Percentiles rank a stretch among this genome's conserved stretches.
Conservation (phyloP, 352 stramenopile genomes). For the Globisporangium okanoganense region DNA sequence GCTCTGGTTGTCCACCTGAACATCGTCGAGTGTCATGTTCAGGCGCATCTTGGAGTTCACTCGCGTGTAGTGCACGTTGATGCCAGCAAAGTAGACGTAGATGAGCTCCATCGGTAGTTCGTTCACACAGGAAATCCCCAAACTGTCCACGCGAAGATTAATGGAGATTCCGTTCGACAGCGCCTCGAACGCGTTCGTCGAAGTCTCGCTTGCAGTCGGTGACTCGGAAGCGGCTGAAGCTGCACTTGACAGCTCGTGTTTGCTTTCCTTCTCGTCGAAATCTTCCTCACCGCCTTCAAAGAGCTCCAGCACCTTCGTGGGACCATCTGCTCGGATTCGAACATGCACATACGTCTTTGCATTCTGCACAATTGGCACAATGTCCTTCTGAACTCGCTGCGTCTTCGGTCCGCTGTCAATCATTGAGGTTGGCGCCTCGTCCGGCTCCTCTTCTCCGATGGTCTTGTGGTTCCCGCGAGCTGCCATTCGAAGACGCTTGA, state of each 20-base stretch:
- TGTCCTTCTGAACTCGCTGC: constrained; percentile 29
- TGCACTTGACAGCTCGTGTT: constrained; percentile 68
- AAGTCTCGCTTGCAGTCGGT: constrained; percentile 70
- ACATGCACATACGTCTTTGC: constrained; percentile 87
- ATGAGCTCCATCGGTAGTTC: constrained; percentile 82
- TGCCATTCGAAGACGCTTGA: constrained; percentile 60
- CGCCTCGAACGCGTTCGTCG: constrained; percentile 64
- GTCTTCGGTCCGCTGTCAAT: constrained; percentile 25
- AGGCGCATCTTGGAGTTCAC: constrained; percentile 83
- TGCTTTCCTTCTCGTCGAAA: constrained; percentile 78
- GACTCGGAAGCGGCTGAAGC: constrained; percentile 61
- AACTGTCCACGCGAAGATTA: constrained; percentile 66
- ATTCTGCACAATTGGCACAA: constrained; percentile 50
- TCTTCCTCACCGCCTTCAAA: constrained; percentile 88
- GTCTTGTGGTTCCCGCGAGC: constrained; percentile 29
- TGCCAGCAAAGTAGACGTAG: constrained; percentile 81
- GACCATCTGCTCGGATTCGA: constrained; percentile 81
- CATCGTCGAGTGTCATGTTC: constrained; percentile 79
- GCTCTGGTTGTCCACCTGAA: constrained; percentile 88
- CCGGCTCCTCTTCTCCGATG: constrained; percentile 14
- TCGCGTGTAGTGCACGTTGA: constrained; percentile 73
- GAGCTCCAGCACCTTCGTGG: constrained; percentile 89
- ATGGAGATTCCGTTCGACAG: constrained; percentile 63
- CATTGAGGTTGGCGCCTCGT: constrained; percentile 27
- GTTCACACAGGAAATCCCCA: constrained; percentile 87